Evolutionary conservation across 1,139 yeast genomes (phyloP), one percentile per base, ranked within the genome.

Genomic region (Taiozyma sp.): DNA sequence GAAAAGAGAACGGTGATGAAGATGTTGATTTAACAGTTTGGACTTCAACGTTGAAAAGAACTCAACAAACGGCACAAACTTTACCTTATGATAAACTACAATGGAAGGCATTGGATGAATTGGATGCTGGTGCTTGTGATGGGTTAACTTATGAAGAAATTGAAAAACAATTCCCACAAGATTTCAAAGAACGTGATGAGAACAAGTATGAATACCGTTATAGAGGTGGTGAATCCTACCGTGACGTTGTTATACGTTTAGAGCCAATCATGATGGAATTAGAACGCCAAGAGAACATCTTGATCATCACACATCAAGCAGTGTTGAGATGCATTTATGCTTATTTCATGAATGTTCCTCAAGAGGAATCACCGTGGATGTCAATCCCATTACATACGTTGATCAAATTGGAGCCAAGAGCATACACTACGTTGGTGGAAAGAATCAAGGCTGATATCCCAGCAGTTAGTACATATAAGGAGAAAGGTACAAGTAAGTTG

Each of bases 281-380:
- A 59, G 99, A 93, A 70, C 83, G 98, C 55, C 98, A 93, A 69
- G 99, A 93, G 61, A 91, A 93, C 66, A 90, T 93, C 51, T 75
- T 95, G 66, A 93, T 93, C 56, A 95, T 95, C 44, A 95, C 99
- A 16, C 99, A 93, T 67, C 99, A 93, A 70, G 99, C 99, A 0
- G 98, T 93, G 24, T 75, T 93, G 60, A 80, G 99, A 62, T 93
- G 99, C 67, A 85, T 93, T 51, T 93, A 93, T 68, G 98, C 99
- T 6, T 93, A 95, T 68, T 93, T 91, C 66, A 95, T 93, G 98
- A 93, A 93, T 66, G 96, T 93, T 21, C 97, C 97, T 6, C 98
- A 91, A 68, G 97, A 93, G 62, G 95, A 90, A 66, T 81, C 91
- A 53, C 99, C 99, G 5, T 93, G 99, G 98, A 91, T 93, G 97